Evolutionary conservation across 371 early-diverging fungal species (phyloP), one percentile per base, ranked within the genome.

Genomic region (Lichtheimia corymbifera): DNA sequence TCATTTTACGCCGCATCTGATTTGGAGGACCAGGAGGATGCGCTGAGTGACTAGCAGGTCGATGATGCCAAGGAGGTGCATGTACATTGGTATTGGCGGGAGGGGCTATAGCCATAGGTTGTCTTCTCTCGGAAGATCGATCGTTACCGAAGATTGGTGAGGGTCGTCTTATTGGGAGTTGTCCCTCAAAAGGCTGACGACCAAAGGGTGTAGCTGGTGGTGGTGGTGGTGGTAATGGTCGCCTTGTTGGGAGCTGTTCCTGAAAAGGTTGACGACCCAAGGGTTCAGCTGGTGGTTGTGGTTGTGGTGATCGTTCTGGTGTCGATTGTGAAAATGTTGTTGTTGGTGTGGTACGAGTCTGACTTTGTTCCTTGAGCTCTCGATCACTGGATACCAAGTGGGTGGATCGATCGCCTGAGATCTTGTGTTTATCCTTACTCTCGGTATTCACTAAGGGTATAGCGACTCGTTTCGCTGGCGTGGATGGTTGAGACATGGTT

Each of bases 1-100:
- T 64, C 50, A 68, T 35, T 58, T 58, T 68, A 11, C n/a, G 24
- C 2, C 52, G 52, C 15, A 27, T 20, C 5, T 58, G 45, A 25
- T 42, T 53, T 12, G 59, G 27, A 17, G 40, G 52, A 1, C 20
- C n/a, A 55, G 17, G 55, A 55, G 17, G 55, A 35, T 6, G 27
- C 41, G 14, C 35, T 17, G 15, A 41, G 2, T 22, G 54, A 17
- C 5, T 20, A 47, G 11, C 11, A n/a, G 47, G 47, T 47, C 22
- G 18, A 17, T 5, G 17, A 14, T n/a, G 44, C 0, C 5, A n/a
- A 47, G 15, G 47, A 4, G 18, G 14, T 1, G 7, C 0, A 7
- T 47, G n/a, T n/a, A 5, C 18, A 5, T 13, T 45, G 4, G 45
- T 15, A n/a, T 47, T 6, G 6, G 11, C 17, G 18, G n/a, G 47